These are phyloP conservation scores for Gossypium rotundifolium DNA, from an alignment of 345 rosid genomes.

Conservation along the genomic window DNA sequence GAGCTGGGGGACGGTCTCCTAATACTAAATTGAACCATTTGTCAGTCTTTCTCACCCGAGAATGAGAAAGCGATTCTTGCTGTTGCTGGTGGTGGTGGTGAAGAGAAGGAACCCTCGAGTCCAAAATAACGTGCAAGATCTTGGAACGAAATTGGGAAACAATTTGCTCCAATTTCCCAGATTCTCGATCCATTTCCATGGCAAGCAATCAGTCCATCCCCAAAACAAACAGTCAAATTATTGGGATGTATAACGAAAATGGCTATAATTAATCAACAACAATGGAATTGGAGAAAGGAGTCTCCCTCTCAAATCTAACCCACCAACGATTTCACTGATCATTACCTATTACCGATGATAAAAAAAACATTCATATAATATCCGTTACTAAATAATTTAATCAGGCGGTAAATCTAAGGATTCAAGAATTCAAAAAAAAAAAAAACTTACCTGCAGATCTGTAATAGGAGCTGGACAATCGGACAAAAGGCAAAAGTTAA, in stretches of 20 bases:
- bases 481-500: not conserved
- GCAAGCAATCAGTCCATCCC: constrained; percentile 8
- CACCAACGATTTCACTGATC: constrained; percentile 1
- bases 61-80: constrained; percentile 27
- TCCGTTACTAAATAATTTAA: not conserved
- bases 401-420: not conserved
- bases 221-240: not conserved
- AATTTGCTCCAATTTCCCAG: constrained; percentile 60
- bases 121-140: constrained; percentile 67
- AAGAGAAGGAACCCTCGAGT: constrained; percentile 75
- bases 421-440: not conserved
- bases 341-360: not conserved
- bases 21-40: constrained; percentile 85
- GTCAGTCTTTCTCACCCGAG: constrained; percentile 58
- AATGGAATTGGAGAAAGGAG: constrained; percentile 5
- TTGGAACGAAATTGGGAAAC: constrained; percentile 71
- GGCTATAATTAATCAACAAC: not conserved
- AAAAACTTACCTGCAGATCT: not conserved
- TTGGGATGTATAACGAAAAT: not conserved
- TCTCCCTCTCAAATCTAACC: not conserved
- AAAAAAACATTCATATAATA: not conserved
- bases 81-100: constrained; percentile 30
- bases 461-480: not conserved
- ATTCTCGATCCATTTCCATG: constrained; percentile 27
- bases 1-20: constrained; percentile 74